A percentile compares a stretch with the other conserved stretches of the same genome.
Conservation (phyloP, 148 eudicot genomes). For the Cornus suecica region DNA sequence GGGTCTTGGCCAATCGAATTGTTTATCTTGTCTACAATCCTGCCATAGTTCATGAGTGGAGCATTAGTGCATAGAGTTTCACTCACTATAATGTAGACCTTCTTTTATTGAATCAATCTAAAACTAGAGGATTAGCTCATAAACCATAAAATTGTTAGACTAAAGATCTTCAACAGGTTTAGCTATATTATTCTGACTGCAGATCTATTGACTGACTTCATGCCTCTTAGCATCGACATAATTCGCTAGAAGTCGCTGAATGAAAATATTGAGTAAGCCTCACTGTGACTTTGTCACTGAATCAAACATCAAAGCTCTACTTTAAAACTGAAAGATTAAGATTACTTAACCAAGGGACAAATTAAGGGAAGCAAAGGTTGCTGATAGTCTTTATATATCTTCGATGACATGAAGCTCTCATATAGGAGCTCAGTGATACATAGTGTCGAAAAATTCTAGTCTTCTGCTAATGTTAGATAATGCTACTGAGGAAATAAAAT, state of each 20-base stretch:
- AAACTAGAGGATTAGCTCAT: neutral
- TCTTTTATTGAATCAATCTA: constrained; percentile 1
- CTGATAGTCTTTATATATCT: too few relatives aligned
- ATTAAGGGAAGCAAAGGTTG: too few relatives aligned
- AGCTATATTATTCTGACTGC: neutral
- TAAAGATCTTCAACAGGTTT: neutral
- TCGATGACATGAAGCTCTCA: too few relatives aligned
- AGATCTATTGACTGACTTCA: neutral
- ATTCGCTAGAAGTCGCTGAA: too few relatives aligned
- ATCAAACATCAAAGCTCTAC: neutral
- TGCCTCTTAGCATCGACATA: neutral
- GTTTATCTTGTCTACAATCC: constrained; percentile 67
- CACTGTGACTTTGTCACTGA: neutral
- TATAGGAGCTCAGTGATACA: too few relatives aligned
- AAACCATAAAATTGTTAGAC: neutral
- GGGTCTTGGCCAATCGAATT: constrained; percentile 63
- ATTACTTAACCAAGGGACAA: too few relatives aligned
- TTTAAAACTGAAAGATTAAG: neutral
- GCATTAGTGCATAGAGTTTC: neutral
- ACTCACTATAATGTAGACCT: neutral
- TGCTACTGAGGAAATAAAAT: too few relatives aligned
- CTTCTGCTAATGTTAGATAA: too few relatives aligned
- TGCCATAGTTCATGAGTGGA: constrained; percentile 19
- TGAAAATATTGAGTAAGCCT: too few relatives aligned
- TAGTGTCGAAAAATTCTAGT: too few relatives aligned